Conservation (phyloP, 441 rosid species). For the Erysimum cheiri region DNA sequence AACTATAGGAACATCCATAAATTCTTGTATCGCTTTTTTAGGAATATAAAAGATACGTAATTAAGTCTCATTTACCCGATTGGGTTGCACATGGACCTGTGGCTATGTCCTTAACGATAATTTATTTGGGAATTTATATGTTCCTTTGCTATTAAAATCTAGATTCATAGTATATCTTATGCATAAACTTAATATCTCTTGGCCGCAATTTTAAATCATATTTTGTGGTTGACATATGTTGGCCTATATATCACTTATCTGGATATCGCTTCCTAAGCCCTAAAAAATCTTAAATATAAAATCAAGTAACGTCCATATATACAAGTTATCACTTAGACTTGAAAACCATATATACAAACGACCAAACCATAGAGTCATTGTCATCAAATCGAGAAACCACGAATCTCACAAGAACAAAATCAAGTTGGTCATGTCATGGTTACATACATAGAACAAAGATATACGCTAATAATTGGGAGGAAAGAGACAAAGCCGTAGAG, state of each 20-base stretch:
- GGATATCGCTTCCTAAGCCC: not conserved
- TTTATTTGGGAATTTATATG: not conserved
- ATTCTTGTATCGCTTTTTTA: not conserved
- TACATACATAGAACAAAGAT: not conserved
- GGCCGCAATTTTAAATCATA: not conserved
- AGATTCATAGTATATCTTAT: not conserved
- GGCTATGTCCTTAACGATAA: not conserved
- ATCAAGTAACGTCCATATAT: not conserved
- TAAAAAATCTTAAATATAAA: not conserved
- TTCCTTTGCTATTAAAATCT: not conserved
- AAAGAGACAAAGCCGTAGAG: constrained; percentile 12
- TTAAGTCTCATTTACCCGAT: not conserved
- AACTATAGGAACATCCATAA: not conserved
- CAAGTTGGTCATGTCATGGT: not conserved
- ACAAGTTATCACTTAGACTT: not conserved
- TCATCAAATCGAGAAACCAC: constrained; percentile 13
- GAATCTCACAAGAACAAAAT: constrained; percentile 11
- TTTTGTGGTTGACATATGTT: not conserved
- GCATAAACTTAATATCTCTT: not conserved
- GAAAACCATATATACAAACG: not conserved
- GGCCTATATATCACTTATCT: not conserved
- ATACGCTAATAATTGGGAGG: constrained; percentile 22
- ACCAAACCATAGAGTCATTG: not conserved
- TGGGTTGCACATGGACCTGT: not conserved
- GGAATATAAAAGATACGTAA: constrained; percentile 30